Base-by-base conservation (phyloP, 2,329 filamentous ascomycete genomes). In the Alternaria metachromatica region DNA sequence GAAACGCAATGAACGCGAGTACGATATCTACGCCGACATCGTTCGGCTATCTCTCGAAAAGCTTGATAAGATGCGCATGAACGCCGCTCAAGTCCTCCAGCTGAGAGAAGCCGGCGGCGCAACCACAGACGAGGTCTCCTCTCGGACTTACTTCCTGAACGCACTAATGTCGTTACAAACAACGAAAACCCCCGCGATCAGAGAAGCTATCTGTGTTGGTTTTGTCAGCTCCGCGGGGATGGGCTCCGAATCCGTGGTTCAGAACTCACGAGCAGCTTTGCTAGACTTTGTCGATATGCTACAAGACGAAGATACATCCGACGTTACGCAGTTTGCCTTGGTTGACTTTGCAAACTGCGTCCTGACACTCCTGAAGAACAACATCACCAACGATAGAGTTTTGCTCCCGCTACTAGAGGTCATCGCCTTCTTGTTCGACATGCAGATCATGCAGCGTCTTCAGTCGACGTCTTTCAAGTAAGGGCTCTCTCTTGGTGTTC, bases 31-130 rank as follows among this genome's bases (percentile, higher is more conserved):
- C 44, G 73, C 74, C 13, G 81, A 83, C 50, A 76, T 88, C 4
- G 82, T 92, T 30, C 87, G 94, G 2, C 85, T 98, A 13, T 90
- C 93, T 3, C 88, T 92, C 1, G 96, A 99, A 80, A 97, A 97
- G 77, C 85, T 98, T 2, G 95, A 98, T 78, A 92, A 93, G 66
- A 91, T 98, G 18, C 89, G 96, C 4, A 50, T 65, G 18, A 71
- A 74, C 54, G 79, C 80, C 7, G 74, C 76, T 8, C 64, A 70
- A 12, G 65, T 73, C 7, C 60, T 71, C 3, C 55, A 65, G 20
- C 45, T 67, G 10, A 37, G 55, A 13, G 41, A 59, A 5, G 62
- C 60, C 9, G 57, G 61, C 15, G 53, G 50, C n/a, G 49, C 49
- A 8, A 54, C 60, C 5, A 44, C 64, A 4, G 70, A 76, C 3